A percentile compares a stretch with the other conserved stretches of the same genome.
These are phyloP conservation scores for Helichrysum umbraculigerum DNA, from an alignment of 129 eudicot species.

Conservation along the genomic window DNA sequence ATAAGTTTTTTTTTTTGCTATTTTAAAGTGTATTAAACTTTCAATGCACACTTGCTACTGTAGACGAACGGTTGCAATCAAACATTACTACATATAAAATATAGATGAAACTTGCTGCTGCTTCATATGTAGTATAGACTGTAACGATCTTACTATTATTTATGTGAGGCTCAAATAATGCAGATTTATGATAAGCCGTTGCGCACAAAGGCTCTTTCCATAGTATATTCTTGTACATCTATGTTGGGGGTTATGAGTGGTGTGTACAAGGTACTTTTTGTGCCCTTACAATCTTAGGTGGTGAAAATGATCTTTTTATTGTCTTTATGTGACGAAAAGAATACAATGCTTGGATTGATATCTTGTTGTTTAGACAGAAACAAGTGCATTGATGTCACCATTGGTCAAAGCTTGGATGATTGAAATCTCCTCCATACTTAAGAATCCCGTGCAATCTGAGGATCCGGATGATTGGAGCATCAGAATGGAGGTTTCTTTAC, in stretches of 20 bases:
- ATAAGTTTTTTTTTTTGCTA: neutral
- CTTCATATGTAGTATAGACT: slow-evolving; percentile 13
- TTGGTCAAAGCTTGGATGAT: slow-evolving; percentile 85
- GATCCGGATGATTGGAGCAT: slow-evolving; percentile 99
- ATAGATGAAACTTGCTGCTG: slow-evolving; percentile 15
- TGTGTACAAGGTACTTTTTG: slow-evolving; percentile 75
- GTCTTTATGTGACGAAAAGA: slow-evolving; percentile 3
- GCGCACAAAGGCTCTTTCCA: slow-evolving; percentile 77
- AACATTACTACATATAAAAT: no score
- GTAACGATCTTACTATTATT: slow-evolving; percentile 17
- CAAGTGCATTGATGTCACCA: slow-evolving; percentile 66
- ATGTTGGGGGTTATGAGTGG: slow-evolving; percentile 93
- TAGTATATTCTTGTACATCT: slow-evolving; percentile 76
- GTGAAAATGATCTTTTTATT: slow-evolving; percentile 1
- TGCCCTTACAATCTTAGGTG: neutral
- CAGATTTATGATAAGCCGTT: slow-evolving; percentile 77
- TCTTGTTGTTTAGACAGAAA: slow-evolving; percentile 56
- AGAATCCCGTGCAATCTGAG: slow-evolving; percentile 76
- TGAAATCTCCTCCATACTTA: slow-evolving; percentile 68
- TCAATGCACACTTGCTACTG: neutral
- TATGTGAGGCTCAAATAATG: slow-evolving; percentile 18
- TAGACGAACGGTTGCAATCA: neutral
- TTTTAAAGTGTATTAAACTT: neutral
- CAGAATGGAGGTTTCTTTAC: slow-evolving; percentile 77
- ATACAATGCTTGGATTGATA: slow-evolving; percentile 15